A percentile compares a stretch with the other conserved stretches of the same genome.
Conservation (phyloP, 2,329 filamentous ascomycete species). For the Podosphaera fusca region DNA sequence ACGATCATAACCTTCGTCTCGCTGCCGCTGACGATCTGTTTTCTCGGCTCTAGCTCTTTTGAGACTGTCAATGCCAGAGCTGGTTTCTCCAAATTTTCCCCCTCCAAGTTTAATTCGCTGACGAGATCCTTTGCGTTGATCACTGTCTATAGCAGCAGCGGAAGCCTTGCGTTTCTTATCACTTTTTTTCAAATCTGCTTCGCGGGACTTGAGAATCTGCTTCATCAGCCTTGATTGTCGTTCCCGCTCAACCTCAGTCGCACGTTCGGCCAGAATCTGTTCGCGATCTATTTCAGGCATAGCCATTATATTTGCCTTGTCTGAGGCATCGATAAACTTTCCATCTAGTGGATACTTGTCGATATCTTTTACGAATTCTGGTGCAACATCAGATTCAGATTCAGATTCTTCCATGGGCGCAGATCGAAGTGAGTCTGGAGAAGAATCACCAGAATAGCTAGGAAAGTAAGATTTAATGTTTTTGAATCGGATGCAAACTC, state of each 20-base stretch:
- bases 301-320: constrained; percentile 58
- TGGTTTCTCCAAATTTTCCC: constrained; percentile 43
- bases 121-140: constrained; percentile 48
- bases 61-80: constrained; percentile 48
- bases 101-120: constrained; percentile 44
- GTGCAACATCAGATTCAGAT: constrained; percentile 43
- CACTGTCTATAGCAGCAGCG: constrained; percentile 56
- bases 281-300: constrained; percentile 85
- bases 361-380: constrained; percentile 28
- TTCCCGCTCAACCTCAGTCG: constrained; percentile 58
- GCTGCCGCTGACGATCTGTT: constrained; percentile 37
- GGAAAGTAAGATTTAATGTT: constrained; percentile 2
- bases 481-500: constrained; percentile 22
- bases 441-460: constrained; percentile 47
- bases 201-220: constrained; percentile 46
- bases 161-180: constrained; percentile 57
- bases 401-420: constrained; percentile 80
- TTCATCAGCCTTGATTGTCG: constrained; percentile 65
- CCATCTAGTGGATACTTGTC: constrained; percentile 72
- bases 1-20: constrained; percentile 36
- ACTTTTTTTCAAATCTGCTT: constrained; percentile 31
- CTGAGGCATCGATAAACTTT: constrained; percentile 49
- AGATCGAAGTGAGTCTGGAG: constrained; percentile 53
- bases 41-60: constrained; percentile 39
- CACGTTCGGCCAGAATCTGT: constrained; percentile 68